Evolutionary conservation across 2,329 filamentous ascomycete genomes (phyloP).

Genomic region (Emmonsiellopsis sp.): DNA sequence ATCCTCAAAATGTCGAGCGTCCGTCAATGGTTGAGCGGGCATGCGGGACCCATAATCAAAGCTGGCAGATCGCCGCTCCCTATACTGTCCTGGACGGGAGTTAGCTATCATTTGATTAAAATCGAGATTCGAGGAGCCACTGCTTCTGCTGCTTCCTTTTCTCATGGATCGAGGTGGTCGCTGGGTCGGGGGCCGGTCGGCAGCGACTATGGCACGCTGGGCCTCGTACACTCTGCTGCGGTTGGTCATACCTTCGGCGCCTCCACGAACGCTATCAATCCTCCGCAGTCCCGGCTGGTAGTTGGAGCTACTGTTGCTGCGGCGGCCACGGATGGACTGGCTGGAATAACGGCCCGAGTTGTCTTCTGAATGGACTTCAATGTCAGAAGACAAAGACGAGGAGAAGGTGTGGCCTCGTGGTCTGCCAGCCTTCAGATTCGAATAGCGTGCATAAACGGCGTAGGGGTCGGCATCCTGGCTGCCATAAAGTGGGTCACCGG

Average conservation of each 20-base stretch:
- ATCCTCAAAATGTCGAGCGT: constrained; percentile 1
- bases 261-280: constrained; percentile 53
- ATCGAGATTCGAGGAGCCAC: constrained; percentile 70
- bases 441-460: constrained; percentile 22
- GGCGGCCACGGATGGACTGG: constrained; percentile 44
- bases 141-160: constrained; percentile 62
- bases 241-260: constrained; percentile 27
- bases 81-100: constrained; percentile 22
- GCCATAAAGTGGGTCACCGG: constrained; percentile 4
- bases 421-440: constrained; percentile 28
- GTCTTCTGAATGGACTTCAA: constrained; percentile 36
- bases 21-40: constrained; percentile 5
- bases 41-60: constrained; percentile 36
- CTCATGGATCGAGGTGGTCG: constrained; percentile 44
- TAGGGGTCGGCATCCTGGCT: constrained; percentile 31
- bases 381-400: constrained; percentile 51
- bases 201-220: constrained; percentile 18
- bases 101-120: constrained; percentile 43
- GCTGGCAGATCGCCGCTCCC: constrained; percentile 34
- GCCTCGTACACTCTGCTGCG: constrained; percentile 29
- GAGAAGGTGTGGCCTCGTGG: constrained; percentile 52
- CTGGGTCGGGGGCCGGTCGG: constrained; percentile 18
- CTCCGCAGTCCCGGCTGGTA: constrained; percentile 52
- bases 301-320: constrained; percentile 75
- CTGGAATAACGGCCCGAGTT: constrained; percentile 31